Conservation (phyloP, 805 yeast species). For the Tetrapisispora namnaoensis region DNA sequence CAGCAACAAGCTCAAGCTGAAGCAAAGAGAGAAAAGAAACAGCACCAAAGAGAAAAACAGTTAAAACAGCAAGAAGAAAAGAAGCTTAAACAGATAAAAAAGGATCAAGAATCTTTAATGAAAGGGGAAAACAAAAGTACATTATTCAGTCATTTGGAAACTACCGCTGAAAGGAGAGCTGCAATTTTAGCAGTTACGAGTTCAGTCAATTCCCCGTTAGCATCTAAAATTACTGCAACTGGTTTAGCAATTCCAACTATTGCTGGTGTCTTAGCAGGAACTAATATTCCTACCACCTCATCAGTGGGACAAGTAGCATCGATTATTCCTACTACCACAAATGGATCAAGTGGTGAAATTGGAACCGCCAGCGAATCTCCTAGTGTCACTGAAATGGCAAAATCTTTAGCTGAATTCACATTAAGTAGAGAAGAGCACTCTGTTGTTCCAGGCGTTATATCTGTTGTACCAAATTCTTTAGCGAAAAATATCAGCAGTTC, state of each 20-base stretch:
- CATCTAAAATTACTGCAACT: constrained; percentile 29
- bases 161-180: constrained; percentile 61
- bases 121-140: constrained; percentile 41
- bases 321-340: constrained; percentile 1
- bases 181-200: constrained; percentile 27
- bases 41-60: constrained; percentile 36
- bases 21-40: constrained; percentile 36
- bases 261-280: constrained; percentile 19
- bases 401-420: constrained; percentile 20
- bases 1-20: constrained; percentile 31
- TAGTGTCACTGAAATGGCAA: constrained; percentile 12
- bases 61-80: constrained; percentile 42
- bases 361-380: neutral
- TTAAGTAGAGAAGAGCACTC: constrained; percentile 21
- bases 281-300: constrained; percentile 18
- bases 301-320: constrained; percentile 5
- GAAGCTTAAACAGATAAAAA: constrained; percentile 43
- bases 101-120: constrained; percentile 29
- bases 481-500: constrained; percentile 20
- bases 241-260: constrained; percentile 28
- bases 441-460: constrained; percentile 32
- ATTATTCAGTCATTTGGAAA: constrained; percentile 69
- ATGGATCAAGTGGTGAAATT: constrained; percentile 1
- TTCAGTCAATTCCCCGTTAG: constrained; percentile 25
- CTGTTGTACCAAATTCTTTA: constrained; percentile 37